phyloP scores from a whole-genome alignment of 257 asterid genomes.

The Solanum neorickii region DNA sequence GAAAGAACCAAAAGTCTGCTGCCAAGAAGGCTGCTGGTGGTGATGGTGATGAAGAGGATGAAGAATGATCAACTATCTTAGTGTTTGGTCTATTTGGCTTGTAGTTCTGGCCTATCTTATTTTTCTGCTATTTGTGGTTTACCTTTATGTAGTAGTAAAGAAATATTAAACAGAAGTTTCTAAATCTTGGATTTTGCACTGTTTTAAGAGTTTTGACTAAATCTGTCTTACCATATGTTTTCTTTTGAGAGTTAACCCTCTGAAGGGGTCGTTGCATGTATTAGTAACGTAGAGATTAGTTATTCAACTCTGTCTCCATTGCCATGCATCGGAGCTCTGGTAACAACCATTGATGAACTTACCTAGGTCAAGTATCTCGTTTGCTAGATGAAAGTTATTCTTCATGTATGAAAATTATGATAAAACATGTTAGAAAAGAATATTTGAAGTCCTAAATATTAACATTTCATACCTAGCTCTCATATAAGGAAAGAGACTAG shows the following conservation, averaged over 20 bases:
- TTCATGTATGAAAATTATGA: no score
- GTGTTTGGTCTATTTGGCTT: not conserved
- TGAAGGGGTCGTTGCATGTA: not conserved
- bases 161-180: not conserved
- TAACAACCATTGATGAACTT: not conserved
- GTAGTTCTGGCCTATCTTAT: not conserved
- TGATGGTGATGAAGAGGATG: not conserved
- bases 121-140: not conserved
- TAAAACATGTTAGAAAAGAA: no score
- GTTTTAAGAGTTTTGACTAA: not conserved
- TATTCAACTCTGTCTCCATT: not conserved
- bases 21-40: not conserved
- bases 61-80: not conserved
- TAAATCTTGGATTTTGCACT: not conserved
- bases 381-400: no score
- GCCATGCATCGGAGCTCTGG: not conserved
- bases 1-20: not conserved
- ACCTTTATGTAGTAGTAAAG: not conserved
- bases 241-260: not conserved
- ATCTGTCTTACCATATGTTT: not conserved
- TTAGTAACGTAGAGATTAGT: not conserved
- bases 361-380: not conserved
- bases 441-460: not conserved
- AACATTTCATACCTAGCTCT: not conserved
- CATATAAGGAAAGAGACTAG: not conserved